Base-by-base conservation (phyloP, 495 filamentous ascomycete species). In the Neurospora sp. region DNA sequence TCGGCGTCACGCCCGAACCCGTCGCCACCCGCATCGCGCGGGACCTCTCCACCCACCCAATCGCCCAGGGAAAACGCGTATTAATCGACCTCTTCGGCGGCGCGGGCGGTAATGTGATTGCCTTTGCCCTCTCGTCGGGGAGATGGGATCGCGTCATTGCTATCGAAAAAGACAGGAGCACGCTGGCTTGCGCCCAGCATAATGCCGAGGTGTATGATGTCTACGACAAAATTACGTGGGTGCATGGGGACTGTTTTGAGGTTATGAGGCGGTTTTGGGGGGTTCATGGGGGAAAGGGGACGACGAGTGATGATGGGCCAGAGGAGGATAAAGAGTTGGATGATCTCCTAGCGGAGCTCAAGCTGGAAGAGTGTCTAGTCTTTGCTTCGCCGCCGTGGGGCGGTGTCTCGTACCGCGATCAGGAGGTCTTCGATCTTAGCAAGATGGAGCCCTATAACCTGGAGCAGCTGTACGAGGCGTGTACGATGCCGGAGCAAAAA, bases 361-460 rank as follows among this genome's bases (percentile, higher is more conserved):
- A 92, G 12, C 78, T 98, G 2, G 53, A 31, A 35, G 53, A 65
- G 3, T 61, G 53, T 9, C 14, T 65, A 0, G 27, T 65, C 27
- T 99, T 98, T 83, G 92, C 91, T 7, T 97, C 93, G 75, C 96
- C 96, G 41, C 96, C 96, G 0, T 99, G 96, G 96, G 96, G 96
- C 73, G 96, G 96, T 2, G 93, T 93, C 5, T 89, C 87, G 42
- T 99, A 99, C 79, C 86, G 86, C 31, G 89, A 87, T 7, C 89
- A 92, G 71, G 81, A 90, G 18, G 86, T 99, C 35, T 99, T 97
- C 78, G 89, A 97, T 78, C 85, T 98, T n/a, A 82, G 81, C 68
- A 90, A 85, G 1, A 98, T 99, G 96, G 81, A 92, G 78, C 96
- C 96, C 31, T 99, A 99, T 77, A 89, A 87, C 7, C 78, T 96